Base-by-base conservation (phyloP, 306 rosid species). In the Delonix regia region DNA sequence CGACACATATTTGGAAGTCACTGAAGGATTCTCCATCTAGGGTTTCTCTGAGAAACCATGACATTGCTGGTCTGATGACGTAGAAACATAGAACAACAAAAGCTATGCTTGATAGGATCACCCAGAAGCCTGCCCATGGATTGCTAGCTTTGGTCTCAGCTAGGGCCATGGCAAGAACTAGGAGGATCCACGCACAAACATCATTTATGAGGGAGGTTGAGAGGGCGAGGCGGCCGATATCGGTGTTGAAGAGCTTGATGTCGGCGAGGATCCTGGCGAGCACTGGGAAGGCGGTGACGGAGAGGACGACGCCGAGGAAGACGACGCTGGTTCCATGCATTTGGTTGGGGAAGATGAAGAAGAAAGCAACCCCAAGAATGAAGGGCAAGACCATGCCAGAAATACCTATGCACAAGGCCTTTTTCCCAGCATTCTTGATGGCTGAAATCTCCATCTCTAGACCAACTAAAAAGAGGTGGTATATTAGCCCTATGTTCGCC, bases 321-420 rank as follows among this genome's bases (percentile, higher is more conserved):
- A 94, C 89, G 28, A 83, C 41, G 72, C 71, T 80, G 38, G 90
- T 75, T 41, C 70, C 62, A 2, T 47, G 74, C 71, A 75, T 41
- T 13, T 1, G 47, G n/a, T 27, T 53, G 7, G 39, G 42, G 7
- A 87, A 14, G 5, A 84, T 4, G 82, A 73, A 39, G 14, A 90
- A 84, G 82, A 81, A 68, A n/a, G 57, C 70, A 5, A 85, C 73
- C 0, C 88, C 92, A 10, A 89, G 78, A 4, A 61, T 1, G 48
- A 94, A 92, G 33, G 97, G 98, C 21, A 90, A 57, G 33, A 88
- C 19, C 98, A 94, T 94, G 18, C 97, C 97, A 22, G 88, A 85
- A 33, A 92, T 0, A 5, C 94, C 93, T 14, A 94, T 84, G 41
- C 80, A 57, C 34, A 90, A 0, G 0, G 94, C 84, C 80, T 86